Evolutionary conservation across 2,329 filamentous ascomycete species (phyloP).

Genomic region (Curvularia hawaiiensis): DNA sequence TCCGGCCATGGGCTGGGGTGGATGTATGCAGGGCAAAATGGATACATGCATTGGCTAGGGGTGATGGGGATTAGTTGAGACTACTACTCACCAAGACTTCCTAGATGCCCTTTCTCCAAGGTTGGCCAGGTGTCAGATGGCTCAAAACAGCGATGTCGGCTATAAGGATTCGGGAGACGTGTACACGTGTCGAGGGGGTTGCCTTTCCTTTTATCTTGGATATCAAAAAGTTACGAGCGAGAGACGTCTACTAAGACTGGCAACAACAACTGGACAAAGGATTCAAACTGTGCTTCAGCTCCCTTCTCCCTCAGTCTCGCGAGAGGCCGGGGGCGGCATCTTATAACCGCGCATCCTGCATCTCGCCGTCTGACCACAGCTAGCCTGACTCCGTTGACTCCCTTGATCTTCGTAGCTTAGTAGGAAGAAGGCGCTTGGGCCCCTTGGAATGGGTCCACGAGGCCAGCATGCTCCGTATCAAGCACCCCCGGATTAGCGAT

Average conservation of each 20-base stretch:
- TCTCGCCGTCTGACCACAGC: neutral
- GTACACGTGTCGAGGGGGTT: neutral
- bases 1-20: neutral
- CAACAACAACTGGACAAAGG: neutral
- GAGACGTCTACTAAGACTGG: neutral
- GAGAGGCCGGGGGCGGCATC: neutral
- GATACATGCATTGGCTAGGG: neutral
- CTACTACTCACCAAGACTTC: neutral
- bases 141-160: neutral
- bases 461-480: neutral
- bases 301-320: neutral
- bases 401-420: neutral
- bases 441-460: neutral
- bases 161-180: neutral
- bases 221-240: neutral
- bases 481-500: conserved; percentile 8
- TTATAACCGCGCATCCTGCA: neutral
- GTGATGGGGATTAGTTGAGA: neutral
- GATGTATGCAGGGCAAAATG: neutral
- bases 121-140: neutral
- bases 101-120: neutral
- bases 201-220: neutral
- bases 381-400: conserved; percentile 1
- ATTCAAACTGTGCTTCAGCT: neutral
- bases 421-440: neutral